phyloP scores from a whole-genome alignment of 2,329 filamentous ascomycete species.

The Neopestalotiopsis sp. region DNA sequence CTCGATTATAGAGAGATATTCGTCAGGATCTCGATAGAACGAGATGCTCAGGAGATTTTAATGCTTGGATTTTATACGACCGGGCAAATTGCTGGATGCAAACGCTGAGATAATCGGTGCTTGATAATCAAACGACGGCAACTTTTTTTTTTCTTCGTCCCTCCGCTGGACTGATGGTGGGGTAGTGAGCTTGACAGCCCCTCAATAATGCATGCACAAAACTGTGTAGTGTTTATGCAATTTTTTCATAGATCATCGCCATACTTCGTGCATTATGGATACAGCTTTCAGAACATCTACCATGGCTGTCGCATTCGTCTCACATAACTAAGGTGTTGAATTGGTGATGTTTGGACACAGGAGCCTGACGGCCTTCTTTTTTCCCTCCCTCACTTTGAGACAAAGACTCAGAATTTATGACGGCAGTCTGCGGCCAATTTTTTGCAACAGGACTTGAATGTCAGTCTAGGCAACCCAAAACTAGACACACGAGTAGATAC shows the following conservation, averaged over 20 bases:
- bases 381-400: too few relatives aligned
- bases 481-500: too few relatives aligned
- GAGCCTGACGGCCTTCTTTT: too few relatives aligned
- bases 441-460: too few relatives aligned
- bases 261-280: not conserved
- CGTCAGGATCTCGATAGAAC: not conserved
- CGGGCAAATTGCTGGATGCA: not conserved
- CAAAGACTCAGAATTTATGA: too few relatives aligned
- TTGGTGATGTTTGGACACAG: too few relatives aligned
- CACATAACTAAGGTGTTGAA: too few relatives aligned
- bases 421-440: too few relatives aligned
- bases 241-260: not conserved
- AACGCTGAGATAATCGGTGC: constrained; percentile 4
- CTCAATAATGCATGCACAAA: constrained; percentile 11
- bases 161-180: constrained; percentile 13
- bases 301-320: too few relatives aligned
- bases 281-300: not conserved
- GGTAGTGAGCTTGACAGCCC: constrained; percentile 3
- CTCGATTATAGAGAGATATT: not conserved
- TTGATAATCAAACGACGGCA: constrained; percentile 16
- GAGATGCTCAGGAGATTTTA: not conserved
- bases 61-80: not conserved
- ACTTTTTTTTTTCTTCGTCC: constrained; percentile 10
- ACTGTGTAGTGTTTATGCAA: not conserved
- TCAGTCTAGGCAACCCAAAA: too few relatives aligned